phyloP scores from a whole-genome alignment of 108 stramenopile species.

The Nitzschia palea region DNA sequence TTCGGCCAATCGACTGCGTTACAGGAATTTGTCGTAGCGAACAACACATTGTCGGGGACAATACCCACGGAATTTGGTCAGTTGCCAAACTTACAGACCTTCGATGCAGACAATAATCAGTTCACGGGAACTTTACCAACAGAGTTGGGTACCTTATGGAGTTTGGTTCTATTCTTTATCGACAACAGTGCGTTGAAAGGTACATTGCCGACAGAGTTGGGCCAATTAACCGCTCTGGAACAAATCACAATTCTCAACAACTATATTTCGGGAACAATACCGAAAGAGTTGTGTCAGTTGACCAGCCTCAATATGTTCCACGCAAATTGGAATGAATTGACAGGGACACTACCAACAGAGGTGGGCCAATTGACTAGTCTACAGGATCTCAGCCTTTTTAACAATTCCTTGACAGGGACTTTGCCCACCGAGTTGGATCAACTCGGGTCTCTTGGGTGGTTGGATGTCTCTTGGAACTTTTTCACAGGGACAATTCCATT shows the following conservation, averaged over 20 bases:
- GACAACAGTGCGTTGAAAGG: slow-evolving; percentile 47
- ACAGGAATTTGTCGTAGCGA: slow-evolving; percentile 14
- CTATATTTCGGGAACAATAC: slow-evolving; percentile 50
- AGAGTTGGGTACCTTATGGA: slow-evolving; percentile 18
- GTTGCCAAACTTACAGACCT: slow-evolving; percentile 18
- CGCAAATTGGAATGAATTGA: slow-evolving; percentile 38
- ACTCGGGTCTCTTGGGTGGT: slow-evolving; percentile 23
- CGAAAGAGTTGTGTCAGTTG: slow-evolving; percentile 34
- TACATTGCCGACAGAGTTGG: slow-evolving; percentile 50
- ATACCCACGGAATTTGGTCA: slow-evolving; percentile 26
- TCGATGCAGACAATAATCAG: slow-evolving; percentile 37
- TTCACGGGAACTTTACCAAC: slow-evolving; percentile 32
- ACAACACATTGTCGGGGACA: slow-evolving; percentile 30
- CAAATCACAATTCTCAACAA: slow-evolving; percentile 39
- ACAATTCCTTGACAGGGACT: slow-evolving; percentile 28
- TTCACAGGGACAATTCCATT: slow-evolving; percentile 39
- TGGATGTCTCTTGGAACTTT: slow-evolving; percentile 43
- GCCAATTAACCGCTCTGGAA: slow-evolving; percentile 16
- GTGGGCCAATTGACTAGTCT: slow-evolving; percentile 31
- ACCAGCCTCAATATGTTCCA: slow-evolving; percentile 39
- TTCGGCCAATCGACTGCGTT: slow-evolving; percentile 15
- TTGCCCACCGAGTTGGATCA: slow-evolving; percentile 22
- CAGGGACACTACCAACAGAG: slow-evolving; percentile 48
- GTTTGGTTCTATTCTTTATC: slow-evolving; percentile 33
- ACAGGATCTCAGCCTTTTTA: slow-evolving; percentile 20